These are phyloP conservation scores for Phytophthora cactorum DNA, from an alignment of 352 stramenopile species.

Conservation along the genomic window DNA sequence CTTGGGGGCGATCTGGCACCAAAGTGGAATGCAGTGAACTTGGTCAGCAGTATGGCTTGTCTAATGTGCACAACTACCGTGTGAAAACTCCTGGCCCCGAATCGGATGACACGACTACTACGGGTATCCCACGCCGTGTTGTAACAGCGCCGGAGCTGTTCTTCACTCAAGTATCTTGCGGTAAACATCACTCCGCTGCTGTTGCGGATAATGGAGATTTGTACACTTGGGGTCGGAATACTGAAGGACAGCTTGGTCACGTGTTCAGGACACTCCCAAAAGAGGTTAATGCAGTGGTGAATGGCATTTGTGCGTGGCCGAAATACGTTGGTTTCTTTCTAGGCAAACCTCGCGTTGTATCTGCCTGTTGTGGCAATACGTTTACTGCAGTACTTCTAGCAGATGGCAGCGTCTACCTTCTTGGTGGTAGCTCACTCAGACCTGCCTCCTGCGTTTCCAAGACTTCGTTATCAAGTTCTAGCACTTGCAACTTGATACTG, in stretches of 20 bases:
- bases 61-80: slow-evolving; percentile 11
- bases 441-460: slow-evolving; percentile 19
- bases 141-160: slow-evolving; percentile 51
- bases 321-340: slow-evolving; percentile 76
- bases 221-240: slow-evolving; percentile 91
- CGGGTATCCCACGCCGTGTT: slow-evolving; percentile 43
- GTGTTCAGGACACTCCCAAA: slow-evolving; percentile 39
- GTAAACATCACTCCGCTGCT: slow-evolving; percentile 69
- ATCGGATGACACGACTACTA: slow-evolving; percentile 12
- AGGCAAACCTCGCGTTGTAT: slow-evolving; percentile 41
- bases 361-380: slow-evolving; percentile 73
- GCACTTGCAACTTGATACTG: slow-evolving; percentile 38
- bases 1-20: slow-evolving; percentile 51
- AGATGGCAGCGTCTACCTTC: slow-evolving; percentile 75
- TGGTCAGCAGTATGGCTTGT: slow-evolving; percentile 35
- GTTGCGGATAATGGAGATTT: slow-evolving; percentile 83
- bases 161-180: slow-evolving; percentile 74
- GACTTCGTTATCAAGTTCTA: slow-evolving; percentile 13
- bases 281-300: slow-evolving; percentile 41
- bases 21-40: slow-evolving; percentile 48
- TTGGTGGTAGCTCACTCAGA: slow-evolving; percentile 70
- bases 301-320: slow-evolving; percentile 74
- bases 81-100: slow-evolving; percentile 28
- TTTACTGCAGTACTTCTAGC: slow-evolving; percentile 80
- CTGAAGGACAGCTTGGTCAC: slow-evolving; percentile 88